These are phyloP conservation scores for Agrostemma githago DNA, from an alignment of 148 eudicot species.

Conservation along the genomic window DNA sequence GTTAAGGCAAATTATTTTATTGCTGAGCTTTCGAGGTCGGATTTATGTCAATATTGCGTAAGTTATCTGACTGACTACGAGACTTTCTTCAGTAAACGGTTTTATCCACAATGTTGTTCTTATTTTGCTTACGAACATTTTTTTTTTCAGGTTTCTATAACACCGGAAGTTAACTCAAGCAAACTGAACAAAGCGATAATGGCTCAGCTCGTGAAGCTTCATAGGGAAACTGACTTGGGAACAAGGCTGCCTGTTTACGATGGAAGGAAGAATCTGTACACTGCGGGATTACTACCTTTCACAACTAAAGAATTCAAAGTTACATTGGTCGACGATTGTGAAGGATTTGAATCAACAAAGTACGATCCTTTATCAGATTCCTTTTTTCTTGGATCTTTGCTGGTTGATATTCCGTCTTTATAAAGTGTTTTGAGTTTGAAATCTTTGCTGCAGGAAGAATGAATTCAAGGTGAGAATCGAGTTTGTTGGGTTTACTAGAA, in stretches of 20 bases:
- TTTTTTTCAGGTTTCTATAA: constrained; percentile 45
- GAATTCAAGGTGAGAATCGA: constrained; percentile 55
- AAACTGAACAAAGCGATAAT: constrained; percentile 55
- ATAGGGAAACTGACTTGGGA: constrained; percentile 55
- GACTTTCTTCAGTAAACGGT: neutral
- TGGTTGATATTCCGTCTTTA: neutral
- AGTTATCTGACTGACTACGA: constrained; percentile 15
- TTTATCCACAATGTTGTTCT: neutral
- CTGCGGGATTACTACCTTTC: constrained; percentile 59
- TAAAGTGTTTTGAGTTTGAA: neutral
- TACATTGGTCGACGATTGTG: constrained; percentile 38
- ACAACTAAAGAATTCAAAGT: constrained; percentile 45
- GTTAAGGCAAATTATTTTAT: constrained; percentile 70
- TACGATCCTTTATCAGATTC: constrained; percentile 19
- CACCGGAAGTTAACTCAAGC: constrained; percentile 50
- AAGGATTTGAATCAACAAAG: constrained; percentile 40
- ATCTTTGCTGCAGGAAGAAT: constrained; percentile 33
- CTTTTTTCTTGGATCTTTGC: neutral
- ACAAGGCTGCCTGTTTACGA: constrained; percentile 60
- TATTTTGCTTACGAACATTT: constrained; percentile 8
- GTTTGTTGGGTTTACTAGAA: constrained; percentile 50
- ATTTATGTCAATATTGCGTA: constrained; percentile 60
- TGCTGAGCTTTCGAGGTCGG: constrained; percentile 44
- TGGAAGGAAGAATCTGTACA: constrained; percentile 52
- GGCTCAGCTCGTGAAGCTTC: constrained; percentile 49